Conservation (phyloP, 2,329 filamentous ascomycete species). For the Aspergillus neotritici region DNA sequence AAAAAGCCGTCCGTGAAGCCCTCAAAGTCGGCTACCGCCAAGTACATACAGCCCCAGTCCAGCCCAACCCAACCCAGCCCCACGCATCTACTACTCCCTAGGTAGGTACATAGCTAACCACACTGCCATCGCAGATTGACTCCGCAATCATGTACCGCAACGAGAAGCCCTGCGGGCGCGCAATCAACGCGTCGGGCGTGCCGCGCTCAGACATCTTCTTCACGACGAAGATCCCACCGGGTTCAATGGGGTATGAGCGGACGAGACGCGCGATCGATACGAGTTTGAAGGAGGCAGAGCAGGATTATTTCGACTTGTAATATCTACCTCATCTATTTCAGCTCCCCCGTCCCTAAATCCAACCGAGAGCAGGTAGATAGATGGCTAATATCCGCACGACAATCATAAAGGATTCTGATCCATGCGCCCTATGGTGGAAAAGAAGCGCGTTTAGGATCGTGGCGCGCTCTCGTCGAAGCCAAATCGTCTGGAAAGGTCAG, state of each 20-base stretch:
- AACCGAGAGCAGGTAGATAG: no score
- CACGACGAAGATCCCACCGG: constrained; percentile 70
- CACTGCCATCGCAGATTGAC: constrained; percentile 39
- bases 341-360: no score
- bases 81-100: no score
- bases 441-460: constrained; percentile 62
- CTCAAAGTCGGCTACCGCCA: constrained; percentile 28
- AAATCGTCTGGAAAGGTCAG: constrained; percentile 64
- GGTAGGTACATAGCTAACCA: background rate
- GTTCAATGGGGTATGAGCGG: constrained; percentile 58
- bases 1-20: constrained; percentile 23
- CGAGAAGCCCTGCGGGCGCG: constrained; percentile 62
- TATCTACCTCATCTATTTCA: constrained; percentile 1
- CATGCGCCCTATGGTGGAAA: constrained; percentile 74
- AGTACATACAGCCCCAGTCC: constrained; percentile 17
- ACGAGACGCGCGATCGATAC: constrained; percentile 60
- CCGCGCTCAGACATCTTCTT: constrained; percentile 69
- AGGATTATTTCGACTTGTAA: constrained; percentile 70
- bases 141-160: constrained; percentile 65
- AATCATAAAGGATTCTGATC: constrained; percentile 54
- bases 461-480: constrained; percentile 72
- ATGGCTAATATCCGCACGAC: no score
- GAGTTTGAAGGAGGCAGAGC: constrained; percentile 57
- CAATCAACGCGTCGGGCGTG: constrained; percentile 55
- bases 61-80: background rate